Evolutionary conservation across 345 rosid species (phyloP), one percentile per base, ranked within the genome.

Genomic region (Camelina neglecta): DNA sequence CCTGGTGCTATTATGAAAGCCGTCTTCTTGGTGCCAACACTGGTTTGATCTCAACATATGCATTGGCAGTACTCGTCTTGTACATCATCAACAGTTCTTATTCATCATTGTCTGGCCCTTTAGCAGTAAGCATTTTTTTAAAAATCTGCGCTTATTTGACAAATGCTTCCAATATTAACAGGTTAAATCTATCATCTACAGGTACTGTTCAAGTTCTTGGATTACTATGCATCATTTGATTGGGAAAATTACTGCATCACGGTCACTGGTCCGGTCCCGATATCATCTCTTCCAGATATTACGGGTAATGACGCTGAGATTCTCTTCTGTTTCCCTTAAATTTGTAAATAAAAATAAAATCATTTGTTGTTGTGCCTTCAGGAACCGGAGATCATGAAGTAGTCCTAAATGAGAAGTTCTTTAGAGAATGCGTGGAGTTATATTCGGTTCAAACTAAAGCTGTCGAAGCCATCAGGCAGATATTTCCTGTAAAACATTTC

Each of bases 1-100:
- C 94, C 10, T 93, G 98, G 97, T 93, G 98, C 82, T 93, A 83
- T 72, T 91, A 91, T 21, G 96, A 93, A 81, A 90, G 97, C 76
- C 90, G 94, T 12, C 83, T 87, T 71, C 96, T 93, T 64, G 97
- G 98, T 63, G 88, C 97, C 48, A 90, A 86, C 72, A 83, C 80
- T 71, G 93, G 98, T 50, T 73, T 93, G 81, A 82, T 93, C 41
- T 86, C 98, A 20, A 88, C 98, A 5, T 93, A 91, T 81, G 98
- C 90, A 15, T 80, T 93, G 83, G 97, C 89, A 68, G 79, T 83
- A 8, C 66, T 94, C 69, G 87, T 94, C 75, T 82, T 92, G 53
- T 78, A 86, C 73, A 82, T 95, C 75, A 76, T 92, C 82, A 87
- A 94, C 82, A 80, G 76, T 51, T 90, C 84, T 71, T 86, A 87